Base-by-base conservation (phyloP, 148 eudicot genomes). In the Selenicereus undatus region DNA sequence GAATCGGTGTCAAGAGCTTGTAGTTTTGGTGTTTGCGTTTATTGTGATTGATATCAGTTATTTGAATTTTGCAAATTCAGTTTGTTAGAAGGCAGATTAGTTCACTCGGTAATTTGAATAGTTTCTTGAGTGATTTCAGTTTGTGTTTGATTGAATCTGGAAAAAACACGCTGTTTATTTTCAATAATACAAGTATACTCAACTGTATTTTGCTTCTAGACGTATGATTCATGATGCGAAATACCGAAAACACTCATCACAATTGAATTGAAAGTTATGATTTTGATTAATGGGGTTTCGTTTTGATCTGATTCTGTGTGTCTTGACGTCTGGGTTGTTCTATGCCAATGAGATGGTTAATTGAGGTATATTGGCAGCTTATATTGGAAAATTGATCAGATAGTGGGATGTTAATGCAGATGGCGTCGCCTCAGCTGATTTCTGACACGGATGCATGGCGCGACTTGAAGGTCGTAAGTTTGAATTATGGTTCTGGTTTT, bases 391-490 rank as follows among this genome's bases (percentile, higher is more conserved):
- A 20, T 11, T 80, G 54, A 18, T 17, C 50, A 52, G 42, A 35
- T 22, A 10, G 11, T 82, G 64, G 72, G 76, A 32, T 74, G 65
- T 68, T 10, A 48, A 76, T 86, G 88, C 84, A 91, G 92, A 96
- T 96, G 99, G 93, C 94, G 64, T 84, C 94, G 10, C 81, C 92
- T 68, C 64, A 90, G 77, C 81, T 93, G 42, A 92, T 94, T 52
- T 89, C 89, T 76, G 93, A 94, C 66, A 90, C 91, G 2, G 87
- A 90, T 65, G 87, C 90, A 32, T 96, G 99, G 99, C 87, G 83
- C 74, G 94, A 85, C 42, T 87, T 96, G 85, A 90, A 88, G 95
- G 99, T 92, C 75, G 80, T 30, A 20, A 4, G 5, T 5, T 62
- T 71, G 20, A 1, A 17, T 5, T 16, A 24, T 73, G 72, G 77